Evolutionary conservation across 2,329 filamentous ascomycete genomes (phyloP).

Genomic region (Alternaria alternata): DNA sequence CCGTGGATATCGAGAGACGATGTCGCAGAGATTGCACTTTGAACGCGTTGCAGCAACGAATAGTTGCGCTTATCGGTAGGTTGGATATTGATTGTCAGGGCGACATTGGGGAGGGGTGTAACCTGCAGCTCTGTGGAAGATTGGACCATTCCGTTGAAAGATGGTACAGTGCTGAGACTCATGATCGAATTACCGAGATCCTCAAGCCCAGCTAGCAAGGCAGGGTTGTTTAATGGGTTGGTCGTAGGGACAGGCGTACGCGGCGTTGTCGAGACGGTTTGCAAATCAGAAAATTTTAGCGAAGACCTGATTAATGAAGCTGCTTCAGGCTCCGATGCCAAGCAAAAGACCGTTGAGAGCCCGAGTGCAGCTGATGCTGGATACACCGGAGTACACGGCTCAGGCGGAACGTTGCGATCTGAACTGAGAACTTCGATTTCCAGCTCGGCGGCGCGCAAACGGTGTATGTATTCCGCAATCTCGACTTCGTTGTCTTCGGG

Average conservation of each 20-base stretch:
- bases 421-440: background rate
- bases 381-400: background rate
- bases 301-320: background rate
- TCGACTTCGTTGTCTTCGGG: background rate
- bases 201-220: background rate
- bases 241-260: background rate
- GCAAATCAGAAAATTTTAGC: background rate
- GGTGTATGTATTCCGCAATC: background rate
- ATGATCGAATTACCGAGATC: background rate
- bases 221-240: background rate
- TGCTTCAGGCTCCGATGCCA: background rate
- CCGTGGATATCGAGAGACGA: slow-evolving; percentile 22
- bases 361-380: background rate
- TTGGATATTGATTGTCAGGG: slow-evolving; percentile 21
- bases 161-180: background rate
- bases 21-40: slow-evolving; percentile 10
- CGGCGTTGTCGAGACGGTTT: background rate
- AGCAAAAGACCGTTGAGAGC: background rate
- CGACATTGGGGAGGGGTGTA: background rate
- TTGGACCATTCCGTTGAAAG: background rate
- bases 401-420: background rate
- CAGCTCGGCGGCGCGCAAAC: background rate
- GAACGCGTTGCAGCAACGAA: slow-evolving; percentile 16
- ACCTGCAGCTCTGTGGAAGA: background rate
- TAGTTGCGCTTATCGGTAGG: slow-evolving; percentile 8